Evolutionary conservation across 208 protist genomes (phyloP).

Genomic region (Wallacemonas sp.): DNA sequence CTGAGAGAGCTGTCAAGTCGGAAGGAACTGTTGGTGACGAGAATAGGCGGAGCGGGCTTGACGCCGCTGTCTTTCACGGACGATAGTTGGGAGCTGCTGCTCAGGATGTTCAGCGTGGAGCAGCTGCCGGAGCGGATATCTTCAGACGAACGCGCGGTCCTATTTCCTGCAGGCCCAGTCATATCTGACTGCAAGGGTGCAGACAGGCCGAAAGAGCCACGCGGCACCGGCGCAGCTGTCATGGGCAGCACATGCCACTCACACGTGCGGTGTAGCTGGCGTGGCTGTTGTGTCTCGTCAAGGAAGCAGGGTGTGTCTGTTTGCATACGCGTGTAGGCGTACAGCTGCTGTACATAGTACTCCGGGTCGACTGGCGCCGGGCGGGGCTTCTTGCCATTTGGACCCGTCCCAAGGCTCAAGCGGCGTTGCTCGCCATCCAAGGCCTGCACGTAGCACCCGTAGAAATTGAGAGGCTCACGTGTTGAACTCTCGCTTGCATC

Average conservation of each 20-base stretch:
- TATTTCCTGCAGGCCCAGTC: too few species aligned
- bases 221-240: too few species aligned
- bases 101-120: neutral
- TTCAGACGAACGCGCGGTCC: too few species aligned
- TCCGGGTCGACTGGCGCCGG: slow-evolving; percentile 4
- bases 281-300: neutral
- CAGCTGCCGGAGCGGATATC: neutral
- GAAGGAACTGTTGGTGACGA: slow-evolving; percentile 16
- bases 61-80: neutral
- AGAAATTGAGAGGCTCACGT: neutral
- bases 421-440: neutral
- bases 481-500: neutral
- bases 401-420: neutral
- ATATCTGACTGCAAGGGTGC: too few species aligned
- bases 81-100: neutral
- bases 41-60: slow-evolving; percentile 1
- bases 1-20: neutral
- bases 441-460: neutral
- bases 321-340: neutral
- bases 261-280: slow-evolving; percentile 3
- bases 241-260: slow-evolving; percentile 4
- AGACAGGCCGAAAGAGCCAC: neutral
- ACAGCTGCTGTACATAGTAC: slow-evolving; percentile 8
- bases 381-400: neutral
- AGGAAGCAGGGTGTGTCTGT: neutral